These are phyloP conservation scores for Cercophora samala DNA, from an alignment of 495 filamentous ascomycete genomes.

Conservation along the genomic window DNA sequence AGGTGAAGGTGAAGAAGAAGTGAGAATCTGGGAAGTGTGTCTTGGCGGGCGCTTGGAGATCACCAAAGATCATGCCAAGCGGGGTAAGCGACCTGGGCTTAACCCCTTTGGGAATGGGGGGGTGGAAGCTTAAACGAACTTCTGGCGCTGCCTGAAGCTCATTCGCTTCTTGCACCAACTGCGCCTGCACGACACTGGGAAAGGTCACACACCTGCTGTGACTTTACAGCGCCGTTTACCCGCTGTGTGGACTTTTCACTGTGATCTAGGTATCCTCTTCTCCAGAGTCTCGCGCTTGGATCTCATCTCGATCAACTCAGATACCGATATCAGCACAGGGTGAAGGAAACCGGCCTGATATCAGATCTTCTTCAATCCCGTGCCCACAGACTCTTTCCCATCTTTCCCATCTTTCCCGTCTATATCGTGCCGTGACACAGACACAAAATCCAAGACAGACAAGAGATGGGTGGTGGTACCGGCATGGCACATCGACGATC, in stretches of 20 bases:
- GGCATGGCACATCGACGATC: background rate
- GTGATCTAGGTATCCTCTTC: background rate
- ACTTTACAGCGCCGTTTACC: slow-evolving; percentile 1
- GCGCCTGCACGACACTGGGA: slow-evolving; percentile 14
- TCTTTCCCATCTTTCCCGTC: background rate
- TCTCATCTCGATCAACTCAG: background rate
- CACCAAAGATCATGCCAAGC: slow-evolving; percentile 16
- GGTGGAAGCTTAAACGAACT: slow-evolving; percentile 11
- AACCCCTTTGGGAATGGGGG: background rate
- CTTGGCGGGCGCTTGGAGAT: slow-evolving; percentile 27
- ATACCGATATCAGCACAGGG: background rate
- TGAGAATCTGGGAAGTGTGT: slow-evolving; percentile 6
- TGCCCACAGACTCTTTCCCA: background rate
- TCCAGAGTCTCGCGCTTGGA: background rate
- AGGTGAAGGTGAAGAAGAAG: background rate
- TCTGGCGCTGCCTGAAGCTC: slow-evolving; percentile 5
- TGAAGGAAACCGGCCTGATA: no score
- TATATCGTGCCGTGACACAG: background rate
- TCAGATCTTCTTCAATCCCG: no score
- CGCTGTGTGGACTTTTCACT: background rate
- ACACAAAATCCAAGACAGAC: background rate
- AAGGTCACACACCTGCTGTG: slow-evolving; percentile 5
- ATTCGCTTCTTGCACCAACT: slow-evolving; percentile 11
- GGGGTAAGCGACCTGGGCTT: slow-evolving; percentile 5
- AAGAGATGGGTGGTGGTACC: background rate